Evolutionary conservation across 2,329 filamentous ascomycete genomes (phyloP).

Genomic region (Emmonsiellopsis sp.): DNA sequence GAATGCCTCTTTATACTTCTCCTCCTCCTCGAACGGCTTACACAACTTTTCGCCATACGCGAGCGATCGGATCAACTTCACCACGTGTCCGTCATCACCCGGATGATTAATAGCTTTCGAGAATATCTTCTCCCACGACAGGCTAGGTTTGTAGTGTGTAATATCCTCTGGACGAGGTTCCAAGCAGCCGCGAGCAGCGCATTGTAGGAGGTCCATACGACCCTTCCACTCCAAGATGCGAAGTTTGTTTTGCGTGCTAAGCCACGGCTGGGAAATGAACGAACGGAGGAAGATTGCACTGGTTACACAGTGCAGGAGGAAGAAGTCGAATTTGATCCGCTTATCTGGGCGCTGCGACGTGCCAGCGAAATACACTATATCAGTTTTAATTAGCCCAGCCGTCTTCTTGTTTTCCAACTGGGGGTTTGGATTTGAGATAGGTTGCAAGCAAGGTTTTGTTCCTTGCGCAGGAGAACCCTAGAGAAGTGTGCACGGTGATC

Average conservation of each 20-base stretch:
- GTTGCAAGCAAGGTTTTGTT: background rate
- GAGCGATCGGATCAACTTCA: constrained; percentile 65
- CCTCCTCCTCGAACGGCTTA: constrained; percentile 23
- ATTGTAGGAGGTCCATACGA: constrained; percentile 63
- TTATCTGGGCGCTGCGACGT: constrained; percentile 57
- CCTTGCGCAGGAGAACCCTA: background rate
- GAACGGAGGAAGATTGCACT: constrained; percentile 61
- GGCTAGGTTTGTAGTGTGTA: constrained; percentile 46
- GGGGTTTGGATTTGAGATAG: too few relatives aligned
- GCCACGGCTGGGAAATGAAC: constrained; percentile 53
- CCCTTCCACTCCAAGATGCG: constrained; percentile 76
- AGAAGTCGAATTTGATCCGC: constrained; percentile 71
- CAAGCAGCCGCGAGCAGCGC: constrained; percentile 58
- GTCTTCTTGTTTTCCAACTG: too few relatives aligned
- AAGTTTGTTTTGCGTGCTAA: constrained; percentile 51
- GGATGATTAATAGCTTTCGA: constrained; percentile 36
- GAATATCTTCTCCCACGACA: constrained; percentile 37
- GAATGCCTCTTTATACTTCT: constrained; percentile 23
- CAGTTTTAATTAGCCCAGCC: background rate
- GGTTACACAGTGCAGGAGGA: constrained; percentile 69
- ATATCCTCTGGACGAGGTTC: constrained; percentile 52
- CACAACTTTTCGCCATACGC: constrained; percentile 51
- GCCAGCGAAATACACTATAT: constrained; percentile 44
- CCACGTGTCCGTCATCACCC: constrained; percentile 68
- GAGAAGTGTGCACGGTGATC: too few relatives aligned